Evolutionary conservation across 176 grass and related monocot species (phyloP).

Genomic region (Chloris gayana): DNA sequence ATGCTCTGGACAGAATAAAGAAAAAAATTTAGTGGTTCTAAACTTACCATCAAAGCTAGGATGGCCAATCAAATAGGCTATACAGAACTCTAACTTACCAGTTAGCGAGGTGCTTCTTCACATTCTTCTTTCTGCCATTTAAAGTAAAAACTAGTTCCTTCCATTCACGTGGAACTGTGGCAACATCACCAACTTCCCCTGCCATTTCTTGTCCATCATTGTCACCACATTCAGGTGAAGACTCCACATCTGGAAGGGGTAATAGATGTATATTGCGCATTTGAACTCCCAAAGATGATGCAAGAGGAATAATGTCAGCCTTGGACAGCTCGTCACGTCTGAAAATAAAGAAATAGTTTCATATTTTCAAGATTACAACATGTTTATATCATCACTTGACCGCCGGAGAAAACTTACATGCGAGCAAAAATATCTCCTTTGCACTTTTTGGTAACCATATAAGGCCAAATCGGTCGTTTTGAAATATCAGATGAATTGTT

Average conservation of each 20-base stretch:
- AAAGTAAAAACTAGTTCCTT: constrained; percentile 62
- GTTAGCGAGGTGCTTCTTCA: constrained; percentile 65
- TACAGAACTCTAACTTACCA: constrained; percentile 52
- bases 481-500: constrained; percentile 43
- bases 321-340: constrained; percentile 76
- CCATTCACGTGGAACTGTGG: constrained; percentile 63
- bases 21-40: background rate
- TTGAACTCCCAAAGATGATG: constrained; percentile 93
- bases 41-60: background rate
- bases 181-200: constrained; percentile 14
- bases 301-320: constrained; percentile 68
- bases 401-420: constrained; percentile 62
- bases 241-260: constrained; percentile 53
- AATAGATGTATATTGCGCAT: constrained; percentile 78
- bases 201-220: constrained; percentile 25
- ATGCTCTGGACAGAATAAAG: background rate
- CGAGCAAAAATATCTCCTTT: constrained; percentile 92
- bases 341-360: constrained; percentile 32
- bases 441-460: constrained; percentile 91
- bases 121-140: constrained; percentile 59
- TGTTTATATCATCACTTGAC: constrained; percentile 10
- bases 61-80: background rate
- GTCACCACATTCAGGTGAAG: constrained; percentile 27
- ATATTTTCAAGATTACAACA: constrained; percentile 33
- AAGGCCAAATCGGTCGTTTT: constrained; percentile 74